These are phyloP conservation scores for Starmerella ratchasimensis DNA, from an alignment of 805 yeast genomes.

Conservation along the genomic window DNA sequence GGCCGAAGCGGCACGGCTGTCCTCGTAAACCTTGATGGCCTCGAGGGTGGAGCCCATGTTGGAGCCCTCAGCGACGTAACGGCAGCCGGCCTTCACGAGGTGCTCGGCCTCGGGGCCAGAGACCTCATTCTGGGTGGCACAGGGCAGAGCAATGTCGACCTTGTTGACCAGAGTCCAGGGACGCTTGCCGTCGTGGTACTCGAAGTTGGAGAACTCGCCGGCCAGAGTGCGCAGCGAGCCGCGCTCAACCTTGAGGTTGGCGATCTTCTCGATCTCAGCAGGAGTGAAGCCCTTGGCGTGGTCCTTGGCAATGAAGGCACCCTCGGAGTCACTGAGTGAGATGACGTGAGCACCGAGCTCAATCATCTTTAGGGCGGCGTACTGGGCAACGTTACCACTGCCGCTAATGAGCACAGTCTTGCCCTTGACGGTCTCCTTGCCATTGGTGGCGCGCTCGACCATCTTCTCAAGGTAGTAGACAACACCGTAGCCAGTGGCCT, in stretches of 20 bases:
- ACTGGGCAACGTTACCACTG: constrained; percentile 98
- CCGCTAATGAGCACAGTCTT: constrained; percentile 95
- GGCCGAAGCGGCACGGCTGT: constrained; percentile 28
- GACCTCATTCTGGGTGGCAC: constrained; percentile 97
- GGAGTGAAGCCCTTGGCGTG: constrained; percentile 62
- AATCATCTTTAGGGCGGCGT: constrained; percentile 92
- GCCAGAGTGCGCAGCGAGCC: constrained; percentile 29
- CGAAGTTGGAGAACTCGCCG: constrained; percentile 31
- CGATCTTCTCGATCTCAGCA: constrained; percentile 67
- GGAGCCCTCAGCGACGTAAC: constrained; percentile 96
- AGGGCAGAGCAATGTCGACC: constrained; percentile 92
- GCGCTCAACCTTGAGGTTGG: constrained; percentile 69
- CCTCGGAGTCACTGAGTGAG: constrained; percentile 89
- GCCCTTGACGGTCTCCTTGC: constrained; percentile 81
- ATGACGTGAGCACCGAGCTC: constrained; percentile 95
- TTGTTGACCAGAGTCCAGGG: constrained; percentile 91
- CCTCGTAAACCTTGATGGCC: constrained; percentile 87
- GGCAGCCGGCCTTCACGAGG: constrained; percentile 80
- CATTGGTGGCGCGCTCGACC: constrained; percentile 84
- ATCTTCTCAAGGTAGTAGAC: constrained; percentile 95
- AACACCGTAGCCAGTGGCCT: constrained; percentile 97
- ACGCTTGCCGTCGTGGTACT: constrained; percentile 84
- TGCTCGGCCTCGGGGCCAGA: constrained; percentile 94
- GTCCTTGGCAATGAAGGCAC: constrained; percentile 52
- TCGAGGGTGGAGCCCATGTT: constrained; percentile 98